Evolutionary conservation across 768 basidiomycete species (phyloP), one percentile per base, ranked within the genome.

Genomic region (Podaxis carcinomalis): DNA sequence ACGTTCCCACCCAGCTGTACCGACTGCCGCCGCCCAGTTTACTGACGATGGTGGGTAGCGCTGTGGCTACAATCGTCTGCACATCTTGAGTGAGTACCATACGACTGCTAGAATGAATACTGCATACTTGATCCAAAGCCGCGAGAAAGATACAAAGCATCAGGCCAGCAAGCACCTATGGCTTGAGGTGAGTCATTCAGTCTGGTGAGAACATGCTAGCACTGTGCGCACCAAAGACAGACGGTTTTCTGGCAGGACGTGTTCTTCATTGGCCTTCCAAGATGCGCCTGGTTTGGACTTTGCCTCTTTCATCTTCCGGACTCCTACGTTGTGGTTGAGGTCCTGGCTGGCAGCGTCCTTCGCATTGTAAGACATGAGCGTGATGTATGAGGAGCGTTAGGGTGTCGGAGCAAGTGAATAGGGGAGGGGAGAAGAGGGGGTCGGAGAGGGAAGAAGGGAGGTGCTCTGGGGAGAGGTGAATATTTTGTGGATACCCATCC

Each of bases 1-100:
- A 85, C 88, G 81, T 86, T 59, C 87, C 87, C 40, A 90, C 86
- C 89, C 90, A 91, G 54, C 86, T 84, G 63, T 91, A 90, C 39
- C 77, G 76, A 13, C 70, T 78, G 4, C 85, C 86, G 27, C 85
- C 88, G 47, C 86, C 83, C 0, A 91, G 78, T 23, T 87, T 69
- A n/a, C 67, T 70, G 10, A 89, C 85, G 53, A 92, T 90, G 0
- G 87, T 89, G 1, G 89, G 89, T 32, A 91, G 73, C n/a, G 89
- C 89, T 5, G 89, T 90, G 9, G 88, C 83, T 10, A 90, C 84
- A 61, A 87, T 86, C 14, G 84, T 86, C 84, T 86, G 35, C n/a
- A 44, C 16, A 50, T 11, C 58, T 37, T 28, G 54, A 37, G 56
- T 55, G 50, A 59, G 35, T 10, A 14, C 16, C n/a, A 19, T 16